Percentiles rank a stretch among this genome's conserved stretches.
Evolutionary conservation across 176 grass and related monocot species (phyloP).

Genomic region (Chloris gayana): DNA sequence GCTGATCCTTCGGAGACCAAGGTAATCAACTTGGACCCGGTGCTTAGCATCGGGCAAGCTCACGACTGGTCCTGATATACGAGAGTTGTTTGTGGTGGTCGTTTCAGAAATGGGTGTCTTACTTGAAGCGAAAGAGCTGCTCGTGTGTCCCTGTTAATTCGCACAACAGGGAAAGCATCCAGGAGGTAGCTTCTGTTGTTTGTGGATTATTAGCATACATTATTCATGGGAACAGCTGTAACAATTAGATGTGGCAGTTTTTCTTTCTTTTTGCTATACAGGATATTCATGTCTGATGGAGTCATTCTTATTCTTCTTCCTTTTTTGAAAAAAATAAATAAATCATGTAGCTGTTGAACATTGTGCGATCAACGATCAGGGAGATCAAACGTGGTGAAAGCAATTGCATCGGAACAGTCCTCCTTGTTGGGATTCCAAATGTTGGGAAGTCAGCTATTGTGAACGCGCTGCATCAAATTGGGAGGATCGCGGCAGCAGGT

Average conservation of each 20-base stretch:
- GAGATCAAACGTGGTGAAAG: conserved; percentile 60
- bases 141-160: conserved; percentile 58
- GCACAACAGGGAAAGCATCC: conserved; percentile 59
- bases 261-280: background rate
- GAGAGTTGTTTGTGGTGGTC: conserved; percentile 6
- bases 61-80: background rate
- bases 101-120: conserved; percentile 63
- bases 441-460: conserved; percentile 76
- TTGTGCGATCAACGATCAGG: conserved; percentile 51
- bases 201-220: background rate
- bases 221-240: background rate
- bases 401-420: conserved; percentile 54
- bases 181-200: conserved; percentile 49
- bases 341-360: conserved; percentile 56
- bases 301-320: too few relatives aligned
- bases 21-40: conserved; percentile 31
- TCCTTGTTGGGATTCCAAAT: conserved; percentile 78
- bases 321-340: too few relatives aligned
- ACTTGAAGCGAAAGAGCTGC: conserved; percentile 51
- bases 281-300: background rate
- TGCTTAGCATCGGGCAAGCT: background rate
- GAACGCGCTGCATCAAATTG: conserved; percentile 76
- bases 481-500: conserved; percentile 71
- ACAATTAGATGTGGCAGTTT: background rate
- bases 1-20: conserved; percentile 55